Percentiles rank a stretch among this genome's conserved stretches.
phyloP scores from a whole-genome alignment of 2,329 filamentous ascomycete genomes.

The Fonsecaea erecta region DNA sequence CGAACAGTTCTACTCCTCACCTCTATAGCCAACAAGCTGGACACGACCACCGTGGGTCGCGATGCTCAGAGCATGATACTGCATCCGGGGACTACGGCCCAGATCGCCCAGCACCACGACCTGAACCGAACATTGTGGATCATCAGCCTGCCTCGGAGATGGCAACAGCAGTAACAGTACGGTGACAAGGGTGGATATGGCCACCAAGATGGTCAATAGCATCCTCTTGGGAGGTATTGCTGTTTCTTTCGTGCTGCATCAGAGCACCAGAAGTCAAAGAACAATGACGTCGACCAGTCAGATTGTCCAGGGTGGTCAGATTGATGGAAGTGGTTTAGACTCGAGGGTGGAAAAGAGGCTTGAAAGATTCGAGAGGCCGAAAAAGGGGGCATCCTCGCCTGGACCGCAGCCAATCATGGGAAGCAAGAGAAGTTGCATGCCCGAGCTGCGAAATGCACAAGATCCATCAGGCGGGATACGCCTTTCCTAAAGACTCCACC shows the following conservation, averaged over 20 bases:
- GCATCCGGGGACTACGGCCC: constrained; percentile 94
- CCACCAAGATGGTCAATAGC: constrained; percentile 45
- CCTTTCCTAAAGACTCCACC: background rate
- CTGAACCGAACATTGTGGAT: constrained; percentile 64
- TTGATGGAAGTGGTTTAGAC: background rate
- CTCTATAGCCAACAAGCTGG: constrained; percentile 84
- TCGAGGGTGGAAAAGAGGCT: background rate
- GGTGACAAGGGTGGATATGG: constrained; percentile 53
- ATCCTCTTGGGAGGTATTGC: constrained; percentile 16
- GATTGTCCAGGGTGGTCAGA: background rate
- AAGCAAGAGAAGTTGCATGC: constrained; percentile 2
- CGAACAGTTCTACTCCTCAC: constrained; percentile 50
- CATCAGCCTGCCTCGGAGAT: constrained; percentile 42
- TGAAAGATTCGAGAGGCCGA: background rate
- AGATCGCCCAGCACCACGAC: constrained; percentile 94
- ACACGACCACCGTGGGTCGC: constrained; percentile 80
- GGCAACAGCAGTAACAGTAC: constrained; percentile 59
- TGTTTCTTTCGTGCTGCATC: background rate
- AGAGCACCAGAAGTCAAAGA: background rate
- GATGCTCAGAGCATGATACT: constrained; percentile 94
- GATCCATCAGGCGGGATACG: background rate
- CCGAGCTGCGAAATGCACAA: constrained; percentile 1
- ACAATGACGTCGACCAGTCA: constrained; percentile 14
- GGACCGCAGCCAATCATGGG: background rate
- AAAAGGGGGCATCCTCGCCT: background rate